Evolutionary conservation across 2,329 filamentous ascomycete genomes (phyloP), one percentile per base, ranked within the genome.

Genomic region (Leptodontidium sp.): DNA sequence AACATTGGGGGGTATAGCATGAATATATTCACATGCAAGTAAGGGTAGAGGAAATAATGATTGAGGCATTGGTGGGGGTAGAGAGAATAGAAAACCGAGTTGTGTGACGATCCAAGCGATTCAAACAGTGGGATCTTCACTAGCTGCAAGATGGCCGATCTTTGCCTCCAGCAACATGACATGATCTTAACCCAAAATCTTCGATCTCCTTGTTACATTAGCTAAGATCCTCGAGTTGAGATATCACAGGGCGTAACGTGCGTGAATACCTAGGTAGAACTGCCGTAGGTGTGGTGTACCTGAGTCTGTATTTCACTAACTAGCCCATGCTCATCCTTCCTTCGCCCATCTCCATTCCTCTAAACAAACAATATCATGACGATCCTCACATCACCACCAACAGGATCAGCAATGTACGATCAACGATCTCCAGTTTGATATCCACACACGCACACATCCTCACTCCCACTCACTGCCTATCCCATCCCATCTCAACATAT

Each of bases 121-220:
- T 24, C 35, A 59, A 32, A 32, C 29, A 43, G 35, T 21, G 50
- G 26, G 11, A 53, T 53, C 50, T 53, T 53, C 50, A 14, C 26
- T 53, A 24, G 38, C 55, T 59, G 55, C n/a, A 59, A 24, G 35
- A 40, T 43, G 55, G 55, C 21, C 26, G 55, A 58, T 59, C 50
- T 17, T 26, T 35, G 26, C 32, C 26, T 24, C 14, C 15, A 4
- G 24, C 15, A 32, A 35, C 12, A 15, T 17, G 15, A 40, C 9
- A 4, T 32, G 29, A 32, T 32, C 6, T 32, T 6, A 32, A 32
- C 38, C 9, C 38, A 40, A 11, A 40, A 11, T 40, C 38, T 40
- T 40, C 11, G 11, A 11, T 12, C 38, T 40, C 11, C 38, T 40
- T 40, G 38, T 21, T 21, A 21, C 21, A 1, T 21, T 21, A 21